Evolutionary conservation across 495 filamentous ascomycete species (phyloP), one percentile per base, ranked within the genome.

Genomic region (Glonium stellatum): DNA sequence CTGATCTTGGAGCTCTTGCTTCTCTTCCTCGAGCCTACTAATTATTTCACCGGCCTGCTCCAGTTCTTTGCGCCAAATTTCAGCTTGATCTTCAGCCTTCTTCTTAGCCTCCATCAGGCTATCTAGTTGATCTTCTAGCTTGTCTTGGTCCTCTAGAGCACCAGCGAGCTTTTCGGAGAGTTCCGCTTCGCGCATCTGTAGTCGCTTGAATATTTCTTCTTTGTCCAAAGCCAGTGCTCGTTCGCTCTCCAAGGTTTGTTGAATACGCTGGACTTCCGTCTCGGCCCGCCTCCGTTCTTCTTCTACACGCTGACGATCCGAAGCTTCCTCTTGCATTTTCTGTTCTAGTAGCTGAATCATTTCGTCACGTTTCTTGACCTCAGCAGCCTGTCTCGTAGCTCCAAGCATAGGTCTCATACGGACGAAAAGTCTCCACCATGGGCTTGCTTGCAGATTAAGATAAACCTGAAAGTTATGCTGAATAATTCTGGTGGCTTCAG

Each of bases 381-480:
- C 92, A 41, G 86, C 84, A 1, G 91, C 88, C 27, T 89, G 92
- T 39, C 90, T 80, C 25, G 95, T 96, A 12, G 90, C 90, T 44
- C 95, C 95, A 1, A 99, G 75, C 15, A 99, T 79, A 46, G 95
- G 95, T 69, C 90, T 92, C 92, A 97, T 97, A 63, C 85, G 83
- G n/a, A 92, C 87, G 65, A 96, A 89, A 37, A 99, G 79, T 50
- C 87, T 83, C 95, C 95, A 99, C 95, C 95, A 99, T 11, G 95
- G 93, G 68, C 86, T 97, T 23, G 87, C 80, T 68, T 87, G 89
- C 19, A 99, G 84, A 48, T 95, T 83, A 10, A 92, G 80, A 66
- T 97, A 97, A 3, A 90, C 82, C 27, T 87, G 82, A 70, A 97
- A 89, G 72, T 97, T 99, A 6, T 87, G 82, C 69, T 96, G 95